Percentiles rank a stretch among this genome's conserved stretches.
Evolutionary conservation across 2,329 filamentous ascomycete genomes (phyloP).

Genomic region (Xylariaceae sp.): DNA sequence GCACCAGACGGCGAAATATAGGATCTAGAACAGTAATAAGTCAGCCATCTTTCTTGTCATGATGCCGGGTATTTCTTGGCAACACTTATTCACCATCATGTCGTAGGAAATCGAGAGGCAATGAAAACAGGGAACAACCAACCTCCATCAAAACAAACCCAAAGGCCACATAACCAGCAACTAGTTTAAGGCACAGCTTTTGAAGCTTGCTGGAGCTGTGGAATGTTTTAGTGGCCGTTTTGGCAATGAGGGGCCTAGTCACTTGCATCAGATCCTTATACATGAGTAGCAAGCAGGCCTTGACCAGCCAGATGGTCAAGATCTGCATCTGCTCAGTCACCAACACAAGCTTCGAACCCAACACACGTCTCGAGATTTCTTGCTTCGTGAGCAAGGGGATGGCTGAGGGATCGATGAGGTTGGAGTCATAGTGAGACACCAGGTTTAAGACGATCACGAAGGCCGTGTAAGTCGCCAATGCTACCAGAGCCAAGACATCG

Average conservation of each 20-base stretch:
- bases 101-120: too few relatives aligned
- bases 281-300: constrained; percentile 52
- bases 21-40: neutral
- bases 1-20: constrained; percentile 44
- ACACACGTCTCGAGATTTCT: constrained; percentile 38
- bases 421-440: constrained; percentile 50
- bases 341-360: constrained; percentile 58
- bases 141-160: constrained; percentile 47
- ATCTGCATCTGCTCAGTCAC: constrained; percentile 59
- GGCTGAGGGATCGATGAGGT: constrained; percentile 47
- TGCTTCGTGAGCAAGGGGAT: constrained; percentile 39
- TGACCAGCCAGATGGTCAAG: constrained; percentile 51
- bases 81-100: too few relatives aligned
- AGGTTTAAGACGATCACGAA: constrained; percentile 53
- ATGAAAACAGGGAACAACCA: constrained; percentile 11
- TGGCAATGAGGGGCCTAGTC: too few relatives aligned
- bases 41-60: neutral
- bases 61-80: too few relatives aligned
- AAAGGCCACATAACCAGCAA: constrained; percentile 43
- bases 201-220: constrained; percentile 42
- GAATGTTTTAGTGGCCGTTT: neutral
- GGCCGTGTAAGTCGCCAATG: constrained; percentile 47
- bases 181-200: constrained; percentile 43
- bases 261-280: constrained; percentile 50
- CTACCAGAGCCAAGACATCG: constrained; percentile 51